These are phyloP conservation scores for Nannizziopsis arthrosporioides DNA, from an alignment of 2,329 filamentous ascomycete species.

Conservation along the genomic window DNA sequence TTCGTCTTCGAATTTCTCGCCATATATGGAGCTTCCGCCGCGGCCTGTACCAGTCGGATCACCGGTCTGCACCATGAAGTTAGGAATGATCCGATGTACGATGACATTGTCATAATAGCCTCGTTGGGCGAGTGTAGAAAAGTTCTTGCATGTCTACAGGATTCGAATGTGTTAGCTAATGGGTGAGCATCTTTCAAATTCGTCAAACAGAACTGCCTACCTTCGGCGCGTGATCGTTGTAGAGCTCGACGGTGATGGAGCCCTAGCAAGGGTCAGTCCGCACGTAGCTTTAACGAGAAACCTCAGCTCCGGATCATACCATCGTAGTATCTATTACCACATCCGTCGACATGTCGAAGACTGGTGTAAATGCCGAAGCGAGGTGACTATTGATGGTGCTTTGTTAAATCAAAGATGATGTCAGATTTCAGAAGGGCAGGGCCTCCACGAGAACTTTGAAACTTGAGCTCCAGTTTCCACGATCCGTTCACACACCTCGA, in stretches of 20 bases:
- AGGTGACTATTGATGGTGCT: too few species aligned
- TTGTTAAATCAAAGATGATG: background rate
- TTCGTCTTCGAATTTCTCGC: constrained; percentile 89
- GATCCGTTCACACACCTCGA: too few species aligned
- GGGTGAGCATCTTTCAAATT: background rate
- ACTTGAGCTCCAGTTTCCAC: background rate
- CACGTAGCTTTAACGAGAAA: background rate
- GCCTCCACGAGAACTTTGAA: background rate
- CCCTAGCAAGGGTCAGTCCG: constrained; percentile 45
- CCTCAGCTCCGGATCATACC: constrained; percentile 39
- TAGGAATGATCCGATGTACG: constrained; percentile 89
- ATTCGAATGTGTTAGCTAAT: background rate
- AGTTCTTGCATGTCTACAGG: constrained; percentile 67
- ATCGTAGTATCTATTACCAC: constrained; percentile 76
- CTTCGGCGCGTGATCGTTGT: constrained; percentile 73
- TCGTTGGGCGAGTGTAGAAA: constrained; percentile 62
- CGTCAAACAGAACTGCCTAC: constrained; percentile 22
- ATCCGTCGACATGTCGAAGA: constrained; percentile 55
- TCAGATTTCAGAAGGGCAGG: background rate
- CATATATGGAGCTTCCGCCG: constrained; percentile 80
- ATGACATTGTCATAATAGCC: constrained; percentile 80
- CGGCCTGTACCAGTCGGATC: constrained; percentile 90
- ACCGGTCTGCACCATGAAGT: constrained; percentile 94
- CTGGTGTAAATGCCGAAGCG: background rate
- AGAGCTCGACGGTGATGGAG: constrained; percentile 75